Base-by-base conservation (phyloP, 805 yeast species). In the Cyberlindnera mycetangii region DNA sequence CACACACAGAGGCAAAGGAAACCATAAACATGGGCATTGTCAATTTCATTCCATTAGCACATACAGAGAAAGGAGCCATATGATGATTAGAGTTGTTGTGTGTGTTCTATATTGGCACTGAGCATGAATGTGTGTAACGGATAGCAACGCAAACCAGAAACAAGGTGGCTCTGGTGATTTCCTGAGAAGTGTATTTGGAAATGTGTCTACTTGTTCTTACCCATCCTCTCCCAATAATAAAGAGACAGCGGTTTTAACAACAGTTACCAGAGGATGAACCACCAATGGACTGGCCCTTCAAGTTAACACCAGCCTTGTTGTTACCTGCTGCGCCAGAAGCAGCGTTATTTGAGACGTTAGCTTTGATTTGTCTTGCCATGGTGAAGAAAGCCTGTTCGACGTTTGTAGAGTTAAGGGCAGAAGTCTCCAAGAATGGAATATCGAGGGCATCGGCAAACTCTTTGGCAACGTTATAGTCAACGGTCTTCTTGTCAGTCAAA, bases 381-480 rank as follows among this genome's bases (percentile, higher is more conserved):
- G 97, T 89, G 75, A 88, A 82, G 72, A 93, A 93, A 11, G 98
- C 98, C 69, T 93, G 97, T 68, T 93, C 99, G 57, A 93, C 99
- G 64, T 93, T 93, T 47, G 97, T 89, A 28, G 97, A 85, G 60
- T 86, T 86, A 66, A 89, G 79, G 21, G 99, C 99, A 31, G 95
- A 85, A 10, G 99, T 93, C 71, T 93, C 99, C 68, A 93, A 77
- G 68, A 93, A 89, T 53, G 97, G 96, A 62, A 93, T 86, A 55
- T 88, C 92, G 65, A 89, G 76, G 33, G 95, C 85, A 66, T 93
- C 98, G 37, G 98, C 96, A 74, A 90, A 93, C 71, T 92, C 98
- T 74, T 92, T 89, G 31, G 98, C 98, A 42, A 87, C 90, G 49
- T 95, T 85, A 69, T 86, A 89, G 62, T 93, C 98, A 45, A 93